Conservation (phyloP, 2,329 filamentous ascomycete species). For the Apiospora marii region DNA sequence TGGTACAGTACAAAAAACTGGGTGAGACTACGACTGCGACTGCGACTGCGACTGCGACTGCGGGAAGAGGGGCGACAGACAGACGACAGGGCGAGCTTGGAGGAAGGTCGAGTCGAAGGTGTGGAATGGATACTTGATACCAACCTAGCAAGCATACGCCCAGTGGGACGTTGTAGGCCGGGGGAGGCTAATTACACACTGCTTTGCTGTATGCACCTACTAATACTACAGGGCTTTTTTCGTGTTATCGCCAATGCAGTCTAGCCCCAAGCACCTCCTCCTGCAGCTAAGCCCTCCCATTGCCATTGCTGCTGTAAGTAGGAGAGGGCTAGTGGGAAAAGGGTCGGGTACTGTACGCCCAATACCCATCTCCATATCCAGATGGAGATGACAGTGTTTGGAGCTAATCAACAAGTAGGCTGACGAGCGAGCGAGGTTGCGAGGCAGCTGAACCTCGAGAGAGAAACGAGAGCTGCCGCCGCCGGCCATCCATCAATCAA, state of each 20-base stretch:
- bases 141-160: neutral
- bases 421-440: neutral
- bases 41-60: neutral
- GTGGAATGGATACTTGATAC: neutral
- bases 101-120: constrained; percentile 15
- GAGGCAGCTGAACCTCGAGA: neutral
- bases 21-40: neutral
- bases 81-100: neutral
- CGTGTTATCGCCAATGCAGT: neutral
- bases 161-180: constrained; percentile 19
- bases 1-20: neutral
- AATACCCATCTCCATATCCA: neutral
- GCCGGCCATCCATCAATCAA: too few relatives aligned
- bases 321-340: neutral
- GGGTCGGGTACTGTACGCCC: neutral
- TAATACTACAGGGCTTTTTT: neutral
- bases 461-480: neutral
- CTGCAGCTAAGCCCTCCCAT: constrained; percentile 8
- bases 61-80: constrained; percentile 7
- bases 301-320: neutral
- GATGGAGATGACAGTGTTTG: neutral
- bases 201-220: neutral
- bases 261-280: neutral
- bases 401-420: neutral
- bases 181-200: constrained; percentile 11